A percentile compares a stretch with the other conserved stretches of the same genome.
Conservation (phyloP, 768 basidiomycete species). For the Lentinula guzmanii region DNA sequence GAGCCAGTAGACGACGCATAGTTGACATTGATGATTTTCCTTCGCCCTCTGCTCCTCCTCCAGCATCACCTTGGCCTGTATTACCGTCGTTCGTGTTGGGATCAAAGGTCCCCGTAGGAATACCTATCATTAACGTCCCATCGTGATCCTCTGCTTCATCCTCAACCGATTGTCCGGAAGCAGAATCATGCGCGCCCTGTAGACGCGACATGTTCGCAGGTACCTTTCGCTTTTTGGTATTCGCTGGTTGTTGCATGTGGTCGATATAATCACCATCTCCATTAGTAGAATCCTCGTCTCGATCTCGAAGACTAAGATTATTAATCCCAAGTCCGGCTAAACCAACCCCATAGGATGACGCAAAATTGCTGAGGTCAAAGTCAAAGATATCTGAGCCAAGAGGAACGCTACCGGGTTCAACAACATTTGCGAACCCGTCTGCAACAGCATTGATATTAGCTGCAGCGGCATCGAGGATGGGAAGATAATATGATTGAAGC, state of each 20-base stretch:
- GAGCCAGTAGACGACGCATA: conserved; percentile 12
- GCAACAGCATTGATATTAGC: not conserved
- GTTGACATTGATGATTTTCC: conserved; percentile 10
- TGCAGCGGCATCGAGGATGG: conserved; percentile 32
- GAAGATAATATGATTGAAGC: conserved; percentile 54
- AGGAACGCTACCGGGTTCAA: not conserved
- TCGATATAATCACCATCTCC: conserved; percentile 61
- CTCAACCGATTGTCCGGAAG: conserved; percentile 10
- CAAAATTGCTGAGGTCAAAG: not conserved
- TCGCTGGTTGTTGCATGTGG: conserved; percentile 70
- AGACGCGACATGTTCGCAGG: conserved; percentile 55
- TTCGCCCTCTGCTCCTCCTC: not conserved
- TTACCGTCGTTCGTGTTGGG: not conserved
- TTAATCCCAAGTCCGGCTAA: conserved; percentile 7
- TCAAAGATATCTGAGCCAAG: not conserved
- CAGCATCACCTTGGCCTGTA: not conserved
- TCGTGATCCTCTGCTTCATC: conserved; percentile 21
- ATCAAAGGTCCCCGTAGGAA: not conserved
- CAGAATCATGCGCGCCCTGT: conserved; percentile 38
- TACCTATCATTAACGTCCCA: not conserved
- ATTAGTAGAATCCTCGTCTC: conserved; percentile 39
- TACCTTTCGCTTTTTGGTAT: conserved; percentile 87
- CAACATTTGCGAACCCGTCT: not conserved
- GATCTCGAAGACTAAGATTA: conserved; percentile 3
- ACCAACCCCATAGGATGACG: not conserved